Evolutionary conservation across 805 yeast genomes (phyloP), one percentile per base, ranked within the genome.

Genomic region (Kodamaea kaohsiungensis): DNA sequence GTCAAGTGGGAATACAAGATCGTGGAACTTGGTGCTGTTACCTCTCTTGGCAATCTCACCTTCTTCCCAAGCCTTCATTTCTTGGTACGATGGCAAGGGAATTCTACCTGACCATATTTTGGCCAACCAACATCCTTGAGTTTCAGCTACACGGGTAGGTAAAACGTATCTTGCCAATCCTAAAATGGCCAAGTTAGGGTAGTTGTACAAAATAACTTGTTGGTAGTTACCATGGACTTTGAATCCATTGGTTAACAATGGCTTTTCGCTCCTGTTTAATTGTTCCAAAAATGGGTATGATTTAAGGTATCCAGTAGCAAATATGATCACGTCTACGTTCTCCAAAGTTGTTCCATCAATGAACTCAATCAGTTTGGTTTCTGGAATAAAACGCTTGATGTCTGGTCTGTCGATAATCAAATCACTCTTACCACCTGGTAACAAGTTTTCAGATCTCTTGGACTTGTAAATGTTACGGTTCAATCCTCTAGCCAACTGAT

Each of bases 1-100:
- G 59, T 88, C 95, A 46, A 69, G 69, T 9, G 89, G 89, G 59
- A 67, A 76, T 13, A 70, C 71, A 65, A 87, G 64, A 54, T 77
- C 80, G 61, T 71, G 76, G 59, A 67, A 65, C 37, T 56, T 59
- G 7, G 57, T 49, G 8, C 59, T 62, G 15, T 42, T 33, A 1
- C 75, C 76, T 49, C 64, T 64, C 18, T 39, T 57, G 6, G 48
- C 59, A 6, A 64, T 46, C 53, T 79, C 75, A 19, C 57, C 55
- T 9, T 56, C 54, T 53, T 75, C 77, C 55, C 61, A 65, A 17
- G 59, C 45, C 5, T 61, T 37, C 79, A 78, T 78, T 19, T 67
- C 71, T 25, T 65, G 67, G 16, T 60, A 48, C 4, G 71, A 50
- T 1, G 84, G 85, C 46, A 80, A 65, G n/a, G 54, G 48, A 6